A percentile compares a stretch with the other conserved stretches of the same genome.
phyloP scores from a whole-genome alignment of 1,284 basidiomycete genomes.

The Volvariella surrecta region DNA sequence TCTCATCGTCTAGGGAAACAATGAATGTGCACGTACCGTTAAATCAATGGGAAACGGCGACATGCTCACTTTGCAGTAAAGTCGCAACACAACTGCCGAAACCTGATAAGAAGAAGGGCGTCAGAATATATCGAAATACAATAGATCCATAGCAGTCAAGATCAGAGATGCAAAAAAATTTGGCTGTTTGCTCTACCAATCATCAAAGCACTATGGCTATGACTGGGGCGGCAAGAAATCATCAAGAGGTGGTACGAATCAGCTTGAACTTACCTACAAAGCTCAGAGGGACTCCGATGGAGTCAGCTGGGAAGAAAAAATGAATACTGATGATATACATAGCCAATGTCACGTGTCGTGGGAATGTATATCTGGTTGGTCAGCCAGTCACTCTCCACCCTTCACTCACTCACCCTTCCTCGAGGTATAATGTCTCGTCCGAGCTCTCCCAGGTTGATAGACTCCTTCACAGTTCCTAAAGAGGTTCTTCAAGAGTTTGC shows the following conservation, averaged over 20 bases:
- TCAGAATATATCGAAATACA: no score
- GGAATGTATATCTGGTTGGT: slow-evolving; percentile 21
- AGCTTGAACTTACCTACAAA: no score
- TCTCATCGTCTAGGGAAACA: slow-evolving; percentile 25
- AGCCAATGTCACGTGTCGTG: slow-evolving; percentile 18
- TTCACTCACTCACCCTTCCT: slow-evolving; percentile 14
- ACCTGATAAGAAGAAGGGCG: no score
- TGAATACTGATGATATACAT: slow-evolving; percentile 13
- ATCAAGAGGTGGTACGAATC: slow-evolving; percentile 20
- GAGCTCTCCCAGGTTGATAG: slow-evolving; percentile 57
- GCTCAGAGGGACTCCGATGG: slow-evolving; percentile 20
- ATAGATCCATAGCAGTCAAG: no score
- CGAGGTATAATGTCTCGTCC: slow-evolving; percentile 40
- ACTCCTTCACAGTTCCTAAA: slow-evolving; percentile 88
- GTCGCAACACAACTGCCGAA: no score
- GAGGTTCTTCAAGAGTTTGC: slow-evolving; percentile 94
- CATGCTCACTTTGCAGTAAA: no score
- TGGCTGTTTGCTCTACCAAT: slow-evolving; percentile 39
- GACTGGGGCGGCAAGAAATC: slow-evolving; percentile 46
- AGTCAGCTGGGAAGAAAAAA: slow-evolving; percentile 12
- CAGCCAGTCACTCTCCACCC: slow-evolving; percentile 15
- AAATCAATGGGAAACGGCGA: not conserved
- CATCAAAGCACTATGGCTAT: slow-evolving; percentile 34
- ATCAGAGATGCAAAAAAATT: slow-evolving; percentile 37
- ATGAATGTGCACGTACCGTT: slow-evolving; percentile 18